Evolutionary conservation across 345 rosid species (phyloP).

Genomic region (Zanthoxylum bungeanum): DNA sequence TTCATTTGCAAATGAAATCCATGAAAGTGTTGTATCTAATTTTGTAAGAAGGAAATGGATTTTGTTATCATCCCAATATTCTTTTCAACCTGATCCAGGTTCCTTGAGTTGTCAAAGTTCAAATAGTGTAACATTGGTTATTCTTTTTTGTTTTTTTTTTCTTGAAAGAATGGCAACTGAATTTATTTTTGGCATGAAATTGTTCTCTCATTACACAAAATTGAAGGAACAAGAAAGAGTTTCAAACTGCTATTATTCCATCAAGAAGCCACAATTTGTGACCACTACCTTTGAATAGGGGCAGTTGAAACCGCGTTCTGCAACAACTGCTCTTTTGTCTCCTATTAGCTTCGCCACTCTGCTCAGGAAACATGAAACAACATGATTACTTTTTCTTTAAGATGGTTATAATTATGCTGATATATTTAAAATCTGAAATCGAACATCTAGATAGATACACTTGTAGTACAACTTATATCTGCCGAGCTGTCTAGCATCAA

Average conservation of each 20-base stretch:
- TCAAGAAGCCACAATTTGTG: conserved; percentile 72
- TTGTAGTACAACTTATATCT: too few species aligned
- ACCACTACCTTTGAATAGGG: too few species aligned
- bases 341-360: conserved; percentile 89
- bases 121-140: not conserved
- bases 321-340: conserved; percentile 86
- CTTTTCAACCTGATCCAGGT: not conserved
- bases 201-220: conserved; percentile 13
- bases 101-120: not conserved
- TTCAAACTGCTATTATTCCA: conserved; percentile 29
- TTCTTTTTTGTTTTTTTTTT: not conserved
- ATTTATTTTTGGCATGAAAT: conserved; percentile 7
- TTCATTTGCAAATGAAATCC: too few species aligned
- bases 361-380: too few species aligned
- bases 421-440: too few species aligned
- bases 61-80: too few species aligned
- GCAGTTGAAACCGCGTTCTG: conserved; percentile 93
- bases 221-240: not conserved
- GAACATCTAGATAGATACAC: too few species aligned
- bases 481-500: too few species aligned
- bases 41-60: too few species aligned
- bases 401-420: too few species aligned
- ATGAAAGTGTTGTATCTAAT: too few species aligned
- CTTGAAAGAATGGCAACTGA: conserved; percentile 17
- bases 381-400: too few species aligned